phyloP scores from a whole-genome alignment of 306 rosid genomes.

The Malus domestica region DNA sequence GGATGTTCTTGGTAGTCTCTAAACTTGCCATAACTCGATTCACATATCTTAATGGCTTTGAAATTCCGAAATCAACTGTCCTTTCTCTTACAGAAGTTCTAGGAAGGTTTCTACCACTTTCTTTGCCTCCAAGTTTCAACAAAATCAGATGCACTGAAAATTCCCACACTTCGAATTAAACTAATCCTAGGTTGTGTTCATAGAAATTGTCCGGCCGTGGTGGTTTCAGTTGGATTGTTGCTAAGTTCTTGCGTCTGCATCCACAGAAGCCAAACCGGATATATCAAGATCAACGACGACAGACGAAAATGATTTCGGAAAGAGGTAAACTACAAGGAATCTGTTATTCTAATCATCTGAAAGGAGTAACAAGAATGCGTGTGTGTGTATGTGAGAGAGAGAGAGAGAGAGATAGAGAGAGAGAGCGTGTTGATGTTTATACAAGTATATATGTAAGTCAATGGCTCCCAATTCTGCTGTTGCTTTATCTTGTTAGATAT shows the following conservation, averaged over 20 bases:
- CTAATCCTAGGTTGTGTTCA: no score
- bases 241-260: background rate
- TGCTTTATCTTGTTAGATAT: no score
- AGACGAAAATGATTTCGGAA: background rate
- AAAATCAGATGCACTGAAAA: background rate
- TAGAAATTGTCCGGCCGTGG: background rate
- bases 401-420: no score
- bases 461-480: no score
- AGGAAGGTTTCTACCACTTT: constrained; percentile 10
- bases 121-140: constrained; percentile 28
- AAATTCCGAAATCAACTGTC: background rate
- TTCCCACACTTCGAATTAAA: background rate
- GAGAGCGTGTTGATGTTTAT: background rate
- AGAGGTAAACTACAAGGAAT: background rate
- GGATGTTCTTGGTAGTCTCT: background rate
- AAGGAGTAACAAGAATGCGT: no score
- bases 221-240: background rate
- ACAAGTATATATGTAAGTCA: background rate
- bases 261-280: no score
- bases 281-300: background rate
- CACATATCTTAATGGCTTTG: background rate
- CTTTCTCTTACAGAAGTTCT: background rate
- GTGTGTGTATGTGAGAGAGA: no score
- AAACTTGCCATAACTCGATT: background rate
- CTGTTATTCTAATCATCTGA: background rate